A percentile compares a stretch with the other conserved stretches of the same genome.
phyloP scores from a whole-genome alignment of 2,329 filamentous ascomycete genomes.

The Colletotrichum coccodes region DNA sequence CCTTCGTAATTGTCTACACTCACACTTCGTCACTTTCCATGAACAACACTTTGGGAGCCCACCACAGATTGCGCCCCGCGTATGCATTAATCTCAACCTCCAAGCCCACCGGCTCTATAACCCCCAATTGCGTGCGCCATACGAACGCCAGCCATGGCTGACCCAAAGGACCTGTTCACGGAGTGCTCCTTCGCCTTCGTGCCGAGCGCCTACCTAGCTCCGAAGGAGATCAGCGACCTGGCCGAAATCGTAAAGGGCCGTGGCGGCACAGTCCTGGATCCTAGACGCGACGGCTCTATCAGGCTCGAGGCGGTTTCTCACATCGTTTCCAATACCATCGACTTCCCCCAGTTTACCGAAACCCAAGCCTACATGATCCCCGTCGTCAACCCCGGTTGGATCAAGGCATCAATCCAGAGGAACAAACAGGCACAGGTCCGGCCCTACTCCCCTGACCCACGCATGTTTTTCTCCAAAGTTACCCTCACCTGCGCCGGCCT shows the following conservation, averaged over 20 bases:
- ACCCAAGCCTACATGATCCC: constrained; percentile 83
- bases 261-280: constrained; percentile 61
- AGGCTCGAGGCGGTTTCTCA: constrained; percentile 62
- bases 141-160: constrained; percentile 34
- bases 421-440: constrained; percentile 80
- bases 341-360: constrained; percentile 87
- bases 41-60: not conserved
- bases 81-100: constrained; percentile 9
- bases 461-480: constrained; percentile 89
- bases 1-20: not conserved
- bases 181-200: constrained; percentile 59
- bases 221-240: constrained; percentile 55
- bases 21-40: not conserved
- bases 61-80: not conserved
- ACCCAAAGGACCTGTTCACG: constrained; percentile 48
- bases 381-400: constrained; percentile 86
- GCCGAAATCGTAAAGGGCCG: constrained; percentile 55
- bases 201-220: constrained; percentile 50
- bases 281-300: constrained; percentile 58
- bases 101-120: not conserved
- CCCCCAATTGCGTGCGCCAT: not conserved
- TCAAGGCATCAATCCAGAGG: constrained; percentile 75
- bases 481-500: constrained; percentile 86
- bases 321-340: constrained; percentile 77
- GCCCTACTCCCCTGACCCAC: constrained; percentile 89